phyloP scores from a whole-genome alignment of 2,329 filamentous ascomycete genomes.

The Trichophyton equinum region DNA sequence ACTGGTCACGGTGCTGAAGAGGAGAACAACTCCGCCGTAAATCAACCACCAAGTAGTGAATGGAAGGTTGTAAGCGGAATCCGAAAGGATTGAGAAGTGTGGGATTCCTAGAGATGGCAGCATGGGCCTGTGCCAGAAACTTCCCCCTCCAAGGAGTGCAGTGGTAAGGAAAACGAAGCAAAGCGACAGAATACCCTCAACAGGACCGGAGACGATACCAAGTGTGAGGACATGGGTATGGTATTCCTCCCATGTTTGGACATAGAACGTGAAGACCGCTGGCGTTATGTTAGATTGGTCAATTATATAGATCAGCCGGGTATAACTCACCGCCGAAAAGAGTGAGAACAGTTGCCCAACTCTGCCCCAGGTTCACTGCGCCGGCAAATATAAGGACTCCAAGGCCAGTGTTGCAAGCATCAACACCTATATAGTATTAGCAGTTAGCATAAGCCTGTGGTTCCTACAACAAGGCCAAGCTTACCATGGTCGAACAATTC shows the following conservation, averaged over 20 bases:
- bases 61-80: constrained; percentile 60
- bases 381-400: constrained; percentile 86
- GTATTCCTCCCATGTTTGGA: constrained; percentile 99
- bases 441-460: constrained; percentile 2
- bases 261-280: constrained; percentile 91
- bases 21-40: constrained; percentile 67
- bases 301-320: background rate
- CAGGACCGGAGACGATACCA: constrained; percentile 82
- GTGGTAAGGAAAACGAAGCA: constrained; percentile 72
- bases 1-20: constrained; percentile 65
- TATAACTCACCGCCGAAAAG: constrained; percentile 62
- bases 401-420: constrained; percentile 90
- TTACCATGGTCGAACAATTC: constrained; percentile 91
- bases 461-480: background rate
- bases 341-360: constrained; percentile 73
- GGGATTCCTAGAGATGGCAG: constrained; percentile 58
- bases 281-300: background rate
- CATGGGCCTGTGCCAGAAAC: constrained; percentile 85
- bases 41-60: constrained; percentile 91
- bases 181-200: constrained; percentile 83
- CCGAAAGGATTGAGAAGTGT: constrained; percentile 51
- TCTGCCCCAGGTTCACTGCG: constrained; percentile 83
- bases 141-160: constrained; percentile 70
- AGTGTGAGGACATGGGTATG: constrained; percentile 93
- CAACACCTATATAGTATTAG: constrained; percentile 55